Base-by-base conservation (phyloP, 2,329 filamentous ascomycete species). In the Fusarium chuoi region DNA sequence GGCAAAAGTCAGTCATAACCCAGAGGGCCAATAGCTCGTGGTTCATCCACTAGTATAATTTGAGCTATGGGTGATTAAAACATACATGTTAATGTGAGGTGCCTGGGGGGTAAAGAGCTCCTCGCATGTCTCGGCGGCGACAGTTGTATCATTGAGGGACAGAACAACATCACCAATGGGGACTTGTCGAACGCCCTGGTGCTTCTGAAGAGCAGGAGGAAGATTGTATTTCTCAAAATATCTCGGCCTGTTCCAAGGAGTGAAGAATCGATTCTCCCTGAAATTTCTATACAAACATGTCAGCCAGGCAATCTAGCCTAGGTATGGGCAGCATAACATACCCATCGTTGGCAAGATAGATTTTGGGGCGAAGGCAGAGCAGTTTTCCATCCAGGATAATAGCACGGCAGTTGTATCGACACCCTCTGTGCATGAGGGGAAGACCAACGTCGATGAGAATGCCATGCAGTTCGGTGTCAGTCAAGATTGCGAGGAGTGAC, bases 281-380 rank as follows among this genome's bases (percentile, higher is more conserved):
- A 81, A 84, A 42, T 83, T 76, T 33, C 68, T 70, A 18, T 17
- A 33, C 5, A 28, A 18, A 1, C 22, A 10, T 20, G 17, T 51
- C 48, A 51, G 48, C 30, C 17, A 51, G 30, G n/a, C 48, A 24
- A 35, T 24, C 8, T 35, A 35, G 48, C 17, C 30, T 35, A 44
- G 15, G 41, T 17, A 51, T 24, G 12, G 17, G 15, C 22, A 51
- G 30, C 17, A 51, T 35, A 35, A 11, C 48, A 3, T 10, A 71
- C 68, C 92, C 92, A 80, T 94, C 91, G 68, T 93, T 92, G 54
- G 92, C 92, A 11, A 95, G 86, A 76, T 44, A 91, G 71, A 93
- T 85, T 81, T 94, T 95, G 0, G 92, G 92, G 17, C 93, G 86
- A 65, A 96, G 92, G 66, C 92, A 85, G 24, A 95, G 82, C 26